Base-by-base conservation (phyloP, 805 yeast genomes). In the Starmerella floricola region DNA sequence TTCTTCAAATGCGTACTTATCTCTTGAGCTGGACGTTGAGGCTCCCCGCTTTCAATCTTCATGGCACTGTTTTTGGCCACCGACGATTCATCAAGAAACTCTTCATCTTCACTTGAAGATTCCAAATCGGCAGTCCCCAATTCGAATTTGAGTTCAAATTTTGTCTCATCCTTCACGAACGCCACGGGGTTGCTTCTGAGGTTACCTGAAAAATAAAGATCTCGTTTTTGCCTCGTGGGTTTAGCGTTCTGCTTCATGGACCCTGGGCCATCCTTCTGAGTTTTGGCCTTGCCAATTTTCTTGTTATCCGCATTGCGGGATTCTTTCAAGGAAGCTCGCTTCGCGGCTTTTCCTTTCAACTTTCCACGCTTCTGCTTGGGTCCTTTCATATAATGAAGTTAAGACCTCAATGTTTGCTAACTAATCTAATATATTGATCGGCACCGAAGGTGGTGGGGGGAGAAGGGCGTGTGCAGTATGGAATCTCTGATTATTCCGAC, bases 121-220 rank as follows among this genome's bases (percentile, higher is more conserved):
- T n/a, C n/a, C n/a, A n/a, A n/a, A n/a, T n/a, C n/a, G n/a, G n/a
- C n/a, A n/a, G n/a, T n/a, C n/a, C n/a, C n/a, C n/a, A n/a, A n/a
- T n/a, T n/a, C n/a, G n/a, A 16, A n/a, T 10, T 34, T 26, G 23
- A 26, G 24, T 17, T 19, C 26, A 8, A 19, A 10, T 16, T 33
- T 8, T 29, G 8, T 15, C 20, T 15, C 21, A 6, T 21, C 28
- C 15, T 17, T n/a, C 10, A 50, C 52, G 36, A 50, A 50, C 16
- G 18, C 31, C n/a, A 50, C 47, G 5, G 54, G 54, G 32, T 32
- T 31, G 34, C 17, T 18, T n/a, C 54, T 42, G 34, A 50, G 36
- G 17, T 28, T 21, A 12, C 38, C 41, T 10, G 21, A 12, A n/a
- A 38, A 36, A 18, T 23, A n/a, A 6, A 18, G 43, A 8, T 36